phyloP scores from a whole-genome alignment of 2,329 filamentous ascomycete species.

The Trichoderma atroviride region DNA sequence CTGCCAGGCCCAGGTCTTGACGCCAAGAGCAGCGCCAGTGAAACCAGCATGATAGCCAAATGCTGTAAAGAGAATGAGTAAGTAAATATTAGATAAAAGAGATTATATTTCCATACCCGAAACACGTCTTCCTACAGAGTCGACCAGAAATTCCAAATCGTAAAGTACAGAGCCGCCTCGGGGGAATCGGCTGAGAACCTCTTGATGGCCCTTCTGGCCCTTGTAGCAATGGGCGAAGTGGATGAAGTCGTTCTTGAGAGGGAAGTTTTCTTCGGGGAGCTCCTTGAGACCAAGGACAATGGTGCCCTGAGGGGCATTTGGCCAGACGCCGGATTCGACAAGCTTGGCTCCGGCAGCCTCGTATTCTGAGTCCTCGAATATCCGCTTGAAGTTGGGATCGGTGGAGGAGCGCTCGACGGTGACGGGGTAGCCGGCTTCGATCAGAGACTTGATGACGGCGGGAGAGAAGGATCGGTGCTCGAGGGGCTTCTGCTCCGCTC shows the following conservation, averaged over 20 bases:
- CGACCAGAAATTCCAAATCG: slow-evolving; percentile 66
- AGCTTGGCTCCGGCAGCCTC: slow-evolving; percentile 65
- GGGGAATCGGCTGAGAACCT: slow-evolving; percentile 77
- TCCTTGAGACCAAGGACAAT: slow-evolving; percentile 75
- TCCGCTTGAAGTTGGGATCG: slow-evolving; percentile 60
- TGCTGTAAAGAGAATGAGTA: background rate
- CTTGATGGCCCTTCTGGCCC: slow-evolving; percentile 76
- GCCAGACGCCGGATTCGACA: slow-evolving; percentile 68
- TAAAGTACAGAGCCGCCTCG: slow-evolving; percentile 64
- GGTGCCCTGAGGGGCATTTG: slow-evolving; percentile 65
- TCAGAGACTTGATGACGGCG: slow-evolving; percentile 54
- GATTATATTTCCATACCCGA: too few species aligned
- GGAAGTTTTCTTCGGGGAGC: slow-evolving; percentile 46
- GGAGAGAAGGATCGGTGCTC: slow-evolving; percentile 54
- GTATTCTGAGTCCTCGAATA: slow-evolving; percentile 65
- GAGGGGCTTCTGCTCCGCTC: slow-evolving; percentile 62
- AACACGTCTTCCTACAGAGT: background rate
- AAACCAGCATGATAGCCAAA: slow-evolving; percentile 82
- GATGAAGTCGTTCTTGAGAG: slow-evolving; percentile 70
- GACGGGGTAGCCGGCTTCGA: slow-evolving; percentile 70
- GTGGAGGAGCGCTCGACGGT: slow-evolving; percentile 61
- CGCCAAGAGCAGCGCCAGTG: slow-evolving; percentile 70
- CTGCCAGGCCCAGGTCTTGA: slow-evolving; percentile 85
- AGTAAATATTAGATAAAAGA: too few species aligned
- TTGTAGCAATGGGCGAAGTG: slow-evolving; percentile 78